phyloP scores from a whole-genome alignment of 1,284 basidiomycete species.

The Puccinia hordei region DNA sequence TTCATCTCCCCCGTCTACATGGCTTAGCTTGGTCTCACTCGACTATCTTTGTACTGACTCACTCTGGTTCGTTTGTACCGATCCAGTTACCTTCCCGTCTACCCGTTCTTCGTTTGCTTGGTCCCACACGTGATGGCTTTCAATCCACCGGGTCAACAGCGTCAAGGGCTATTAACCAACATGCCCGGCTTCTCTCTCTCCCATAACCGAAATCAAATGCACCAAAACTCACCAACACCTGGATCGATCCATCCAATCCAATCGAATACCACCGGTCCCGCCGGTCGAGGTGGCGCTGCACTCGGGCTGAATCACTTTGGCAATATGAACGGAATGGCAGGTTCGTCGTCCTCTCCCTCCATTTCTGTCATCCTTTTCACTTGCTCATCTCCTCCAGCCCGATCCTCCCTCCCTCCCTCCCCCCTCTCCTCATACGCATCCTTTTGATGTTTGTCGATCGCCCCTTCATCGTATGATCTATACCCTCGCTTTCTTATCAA shows the following conservation, averaged over 20 bases:
- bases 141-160: constrained; percentile 48
- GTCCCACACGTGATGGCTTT: constrained; percentile 36
- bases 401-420: constrained; percentile 12
- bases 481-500: constrained; percentile 15
- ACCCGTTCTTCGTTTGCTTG: neutral
- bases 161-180: constrained; percentile 41
- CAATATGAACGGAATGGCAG: constrained; percentile 43
- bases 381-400: constrained; percentile 8
- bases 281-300: constrained; percentile 17
- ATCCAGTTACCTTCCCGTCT: neutral
- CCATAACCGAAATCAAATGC: constrained; percentile 21
- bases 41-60: no score
- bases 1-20: neutral
- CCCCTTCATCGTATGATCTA: neutral
- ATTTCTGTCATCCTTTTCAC: neutral
- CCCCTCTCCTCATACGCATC: neutral
- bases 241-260: constrained; percentile 40
- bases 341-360: constrained; percentile 23
- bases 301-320: constrained; percentile 40
- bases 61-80: neutral
- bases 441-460: neutral
- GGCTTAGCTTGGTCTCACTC: neutral
- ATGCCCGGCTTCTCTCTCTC: constrained; percentile 47
- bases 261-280: constrained; percentile 24
- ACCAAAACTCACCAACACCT: constrained; percentile 48